phyloP scores from a whole-genome alignment of 108 stramenopile species.

The Epipyxis sp. region DNA sequence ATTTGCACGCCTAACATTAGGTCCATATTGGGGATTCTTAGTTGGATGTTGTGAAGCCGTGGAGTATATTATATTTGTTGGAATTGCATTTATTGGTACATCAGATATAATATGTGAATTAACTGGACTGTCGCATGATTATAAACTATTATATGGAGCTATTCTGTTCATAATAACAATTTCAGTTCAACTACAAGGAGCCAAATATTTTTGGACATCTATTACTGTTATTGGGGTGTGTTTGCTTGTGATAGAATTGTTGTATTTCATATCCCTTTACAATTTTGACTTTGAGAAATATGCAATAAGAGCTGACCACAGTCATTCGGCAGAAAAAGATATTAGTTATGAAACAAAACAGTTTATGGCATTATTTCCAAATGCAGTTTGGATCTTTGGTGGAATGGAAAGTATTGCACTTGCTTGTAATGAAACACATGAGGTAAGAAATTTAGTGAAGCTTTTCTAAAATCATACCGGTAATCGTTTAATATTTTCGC shows the following conservation, averaged over 20 bases:
- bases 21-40: neutral
- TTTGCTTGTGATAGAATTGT: too few species aligned
- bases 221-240: neutral
- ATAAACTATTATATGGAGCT: neutral
- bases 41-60: neutral
- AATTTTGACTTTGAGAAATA: neutral
- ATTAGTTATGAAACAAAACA: neutral
- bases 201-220: neutral
- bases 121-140: neutral
- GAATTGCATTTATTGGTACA: neutral
- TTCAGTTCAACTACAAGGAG: neutral
- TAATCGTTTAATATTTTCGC: too few species aligned
- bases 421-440: neutral
- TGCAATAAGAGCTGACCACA: neutral
- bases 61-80: neutral
- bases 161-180: neutral
- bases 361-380: neutral
- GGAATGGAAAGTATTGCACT: neutral
- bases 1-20: neutral
- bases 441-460: too few species aligned
- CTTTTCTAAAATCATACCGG: too few species aligned
- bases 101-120: neutral
- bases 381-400: neutral
- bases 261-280: neutral
- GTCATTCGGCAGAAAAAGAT: neutral